phyloP scores from a whole-genome alignment of 176 grass and related monocot species.

The Bolboschoenus planiculmis region DNA sequence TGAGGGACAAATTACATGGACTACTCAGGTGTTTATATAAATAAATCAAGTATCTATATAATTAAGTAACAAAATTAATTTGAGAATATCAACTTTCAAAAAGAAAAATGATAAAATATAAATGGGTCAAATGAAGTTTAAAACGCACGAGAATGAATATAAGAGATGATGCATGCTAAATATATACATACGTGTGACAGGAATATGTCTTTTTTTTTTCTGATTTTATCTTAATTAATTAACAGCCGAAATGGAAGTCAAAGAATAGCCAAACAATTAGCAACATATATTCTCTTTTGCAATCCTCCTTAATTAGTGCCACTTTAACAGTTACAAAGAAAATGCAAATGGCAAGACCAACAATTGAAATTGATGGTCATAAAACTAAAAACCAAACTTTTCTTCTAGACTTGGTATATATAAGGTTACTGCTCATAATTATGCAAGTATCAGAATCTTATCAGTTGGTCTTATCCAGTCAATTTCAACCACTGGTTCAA shows the following conservation, averaged over 20 bases:
- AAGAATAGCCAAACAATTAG: background rate
- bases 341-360: background rate
- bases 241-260: constrained; percentile 2
- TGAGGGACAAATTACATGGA: too few relatives aligned
- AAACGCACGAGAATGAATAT: too few relatives aligned
- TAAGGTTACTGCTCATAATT: background rate
- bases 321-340: constrained; percentile 2
- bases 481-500: background rate
- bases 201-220: background rate
- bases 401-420: background rate
- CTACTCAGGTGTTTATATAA: too few relatives aligned
- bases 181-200: background rate
- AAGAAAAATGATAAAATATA: too few relatives aligned
- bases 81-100: too few relatives aligned
- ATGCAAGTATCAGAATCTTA: background rate
- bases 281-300: constrained; percentile 18
- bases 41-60: too few relatives aligned
- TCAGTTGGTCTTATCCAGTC: background rate
- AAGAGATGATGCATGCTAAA: too few relatives aligned
- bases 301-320: constrained; percentile 4
- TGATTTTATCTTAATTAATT: background rate
- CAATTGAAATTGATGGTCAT: background rate
- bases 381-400: background rate
- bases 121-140: too few relatives aligned
- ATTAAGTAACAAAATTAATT: too few relatives aligned